phyloP scores from a whole-genome alignment of 1,284 basidiomycete genomes.

The Apiotrichum gamsii region DNA sequence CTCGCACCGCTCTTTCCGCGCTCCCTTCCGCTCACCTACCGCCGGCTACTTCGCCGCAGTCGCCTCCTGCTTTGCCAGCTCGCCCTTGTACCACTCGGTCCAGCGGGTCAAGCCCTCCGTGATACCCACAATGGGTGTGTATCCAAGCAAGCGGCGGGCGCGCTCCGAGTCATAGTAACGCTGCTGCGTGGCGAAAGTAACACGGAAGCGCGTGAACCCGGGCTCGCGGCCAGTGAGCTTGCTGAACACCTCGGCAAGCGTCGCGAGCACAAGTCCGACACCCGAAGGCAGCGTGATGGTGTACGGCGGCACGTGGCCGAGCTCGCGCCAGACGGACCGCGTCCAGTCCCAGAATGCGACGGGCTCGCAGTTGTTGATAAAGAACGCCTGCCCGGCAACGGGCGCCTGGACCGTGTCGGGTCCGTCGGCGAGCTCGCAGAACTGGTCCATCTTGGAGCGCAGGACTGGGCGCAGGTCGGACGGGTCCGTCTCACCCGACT shows the following conservation, averaged over 20 bases:
- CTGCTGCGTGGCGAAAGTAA: conserved; percentile 59
- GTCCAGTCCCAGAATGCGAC: conserved; percentile 95
- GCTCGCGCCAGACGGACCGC: conserved; percentile 72
- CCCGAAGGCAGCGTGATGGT: conserved; percentile 58
- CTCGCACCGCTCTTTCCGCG: no score
- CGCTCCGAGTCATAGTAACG: conserved; percentile 96
- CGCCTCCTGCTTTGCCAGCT: conserved; percentile 31
- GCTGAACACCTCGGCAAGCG: conserved; percentile 65
- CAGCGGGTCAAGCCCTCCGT: conserved; percentile 73
- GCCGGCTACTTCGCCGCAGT: no score
- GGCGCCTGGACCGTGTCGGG: conserved; percentile 25
- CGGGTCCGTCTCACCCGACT: conserved; percentile 46
- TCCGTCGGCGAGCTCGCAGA: conserved; percentile 46
- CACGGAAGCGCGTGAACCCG: conserved; percentile 84
- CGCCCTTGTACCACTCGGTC: conserved; percentile 41
- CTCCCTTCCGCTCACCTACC: no score
- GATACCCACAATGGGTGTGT: conserved; percentile 82
- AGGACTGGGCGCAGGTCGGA: conserved; percentile 55
- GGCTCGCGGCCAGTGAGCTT: conserved; percentile 73
- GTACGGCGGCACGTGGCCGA: conserved; percentile 57
- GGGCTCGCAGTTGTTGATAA: conserved; percentile 96
- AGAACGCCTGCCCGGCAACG: conserved; percentile 91
- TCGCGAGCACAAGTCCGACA: conserved; percentile 65
- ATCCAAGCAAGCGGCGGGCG: conserved; percentile 82
- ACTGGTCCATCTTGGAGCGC: conserved; percentile 56